These are phyloP conservation scores for Myxozyma nipponensis DNA, from an alignment of 805 yeast species.

Conservation along the genomic window DNA sequence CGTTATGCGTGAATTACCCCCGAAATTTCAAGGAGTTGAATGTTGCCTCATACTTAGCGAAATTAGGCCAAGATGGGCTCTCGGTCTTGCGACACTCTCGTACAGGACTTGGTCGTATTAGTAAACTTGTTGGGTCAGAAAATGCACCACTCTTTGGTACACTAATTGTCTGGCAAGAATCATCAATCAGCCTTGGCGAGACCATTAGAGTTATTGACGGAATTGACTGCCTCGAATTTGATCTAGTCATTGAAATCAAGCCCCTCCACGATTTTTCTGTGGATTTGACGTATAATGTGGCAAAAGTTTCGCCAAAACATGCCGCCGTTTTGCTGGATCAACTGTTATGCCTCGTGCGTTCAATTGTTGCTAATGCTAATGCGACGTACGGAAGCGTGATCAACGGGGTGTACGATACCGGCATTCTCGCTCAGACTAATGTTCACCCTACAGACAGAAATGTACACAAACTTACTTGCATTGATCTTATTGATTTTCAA, in stretches of 20 bases:
- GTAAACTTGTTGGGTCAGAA: not conserved
- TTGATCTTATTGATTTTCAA: constrained; percentile 6
- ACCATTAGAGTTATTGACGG: not conserved
- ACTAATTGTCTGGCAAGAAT: constrained; percentile 23
- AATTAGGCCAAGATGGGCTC: not conserved
- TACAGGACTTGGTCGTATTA: constrained; percentile 2
- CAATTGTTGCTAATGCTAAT: not conserved
- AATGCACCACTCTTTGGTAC: constrained; percentile 3
- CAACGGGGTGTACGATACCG: not conserved
- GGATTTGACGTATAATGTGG: constrained; percentile 12
- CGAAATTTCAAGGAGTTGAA: not conserved
- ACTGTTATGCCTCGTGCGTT: not conserved
- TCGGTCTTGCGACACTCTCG: constrained; percentile 5
- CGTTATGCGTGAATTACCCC: constrained; percentile 8
- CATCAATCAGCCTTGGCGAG: not conserved
- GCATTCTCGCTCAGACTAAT: constrained; percentile 7
- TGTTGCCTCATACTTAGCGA: not conserved
- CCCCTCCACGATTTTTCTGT: constrained; percentile 1
- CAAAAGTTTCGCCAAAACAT: constrained; percentile 1
- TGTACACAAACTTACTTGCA: not conserved
- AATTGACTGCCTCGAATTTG: constrained; percentile 15
- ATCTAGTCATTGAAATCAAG: constrained; percentile 13
- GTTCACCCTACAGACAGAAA: constrained; percentile 9
- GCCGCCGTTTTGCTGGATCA: not conserved
- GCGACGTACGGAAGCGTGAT: not conserved